phyloP scores from a whole-genome alignment of 768 basidiomycete species.

The Phaeotremella skinneri region DNA sequence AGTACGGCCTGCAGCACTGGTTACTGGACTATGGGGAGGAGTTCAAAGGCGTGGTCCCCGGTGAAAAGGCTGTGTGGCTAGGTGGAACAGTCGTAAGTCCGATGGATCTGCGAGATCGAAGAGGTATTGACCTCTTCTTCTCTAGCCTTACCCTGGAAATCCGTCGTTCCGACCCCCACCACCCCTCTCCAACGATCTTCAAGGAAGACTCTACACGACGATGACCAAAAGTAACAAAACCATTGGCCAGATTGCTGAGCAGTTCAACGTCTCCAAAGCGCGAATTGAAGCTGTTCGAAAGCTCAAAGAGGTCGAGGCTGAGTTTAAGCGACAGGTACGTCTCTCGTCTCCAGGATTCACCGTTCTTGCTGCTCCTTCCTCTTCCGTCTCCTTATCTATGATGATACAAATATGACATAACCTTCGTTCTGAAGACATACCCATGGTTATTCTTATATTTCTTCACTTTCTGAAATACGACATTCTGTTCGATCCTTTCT shows the following conservation, averaged over 20 bases:
- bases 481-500: not conserved
- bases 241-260: constrained; percentile 32
- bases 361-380: not conserved
- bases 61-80: constrained; percentile 45
- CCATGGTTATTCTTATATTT: constrained; percentile 50
- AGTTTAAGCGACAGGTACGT: constrained; percentile 46
- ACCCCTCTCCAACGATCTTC: constrained; percentile 44
- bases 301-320: constrained; percentile 45
- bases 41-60: constrained; percentile 27
- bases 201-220: constrained; percentile 38
- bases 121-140: not conserved
- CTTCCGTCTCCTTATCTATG: constrained; percentile 19
- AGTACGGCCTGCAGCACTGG: constrained; percentile 18
- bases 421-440: constrained; percentile 53
- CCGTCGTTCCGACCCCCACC: constrained; percentile 49
- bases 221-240: constrained; percentile 23
- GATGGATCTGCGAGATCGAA: not conserved
- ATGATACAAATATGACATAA: constrained; percentile 52
- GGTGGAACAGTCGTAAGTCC: constrained; percentile 43
- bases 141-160: constrained; percentile 48
- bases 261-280: constrained; percentile 46
- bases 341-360: not conserved
- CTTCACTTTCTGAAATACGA: constrained; percentile 51
- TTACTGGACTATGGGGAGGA: constrained; percentile 24
- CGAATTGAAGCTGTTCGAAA: constrained; percentile 46